A percentile compares a stretch with the other conserved stretches of the same genome.
These are phyloP conservation scores for Bromus sterilis DNA, from an alignment of 176 grass and related monocot genomes.

Conservation along the genomic window DNA sequence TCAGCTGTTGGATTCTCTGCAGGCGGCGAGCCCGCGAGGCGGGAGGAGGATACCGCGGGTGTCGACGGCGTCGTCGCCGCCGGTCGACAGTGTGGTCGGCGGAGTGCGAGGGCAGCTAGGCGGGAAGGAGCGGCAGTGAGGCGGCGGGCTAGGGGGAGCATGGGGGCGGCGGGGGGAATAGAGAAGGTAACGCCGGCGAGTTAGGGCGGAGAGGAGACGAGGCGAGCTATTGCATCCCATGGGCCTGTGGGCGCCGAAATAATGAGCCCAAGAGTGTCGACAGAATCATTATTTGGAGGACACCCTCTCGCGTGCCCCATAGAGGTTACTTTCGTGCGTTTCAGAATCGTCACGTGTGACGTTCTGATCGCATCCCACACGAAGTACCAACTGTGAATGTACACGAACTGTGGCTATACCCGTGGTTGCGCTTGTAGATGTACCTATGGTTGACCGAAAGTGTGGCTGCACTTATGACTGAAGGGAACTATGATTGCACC, in stretches of 20 bases:
- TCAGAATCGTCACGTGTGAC: too few relatives aligned
- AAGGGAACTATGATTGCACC: too few relatives aligned
- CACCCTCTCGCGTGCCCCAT: too few relatives aligned
- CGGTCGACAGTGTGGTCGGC: background rate
- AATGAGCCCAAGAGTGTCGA: too few relatives aligned
- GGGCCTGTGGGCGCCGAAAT: background rate
- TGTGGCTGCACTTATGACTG: too few relatives aligned
- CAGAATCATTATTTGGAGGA: too few relatives aligned
- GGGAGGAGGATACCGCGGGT: background rate
- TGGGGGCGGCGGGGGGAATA: background rate
- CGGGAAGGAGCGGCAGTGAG: background rate
- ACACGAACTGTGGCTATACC: too few relatives aligned
- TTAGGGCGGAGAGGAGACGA: background rate
- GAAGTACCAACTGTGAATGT: too few relatives aligned
- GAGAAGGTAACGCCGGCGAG: background rate
- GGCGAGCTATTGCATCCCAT: background rate
- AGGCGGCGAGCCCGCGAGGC: background rate
- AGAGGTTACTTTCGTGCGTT: too few relatives aligned
- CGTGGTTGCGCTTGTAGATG: too few relatives aligned
- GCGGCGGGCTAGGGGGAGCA: background rate
- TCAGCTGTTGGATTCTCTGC: background rate
- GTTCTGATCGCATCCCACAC: too few relatives aligned
- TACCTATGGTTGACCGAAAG: too few relatives aligned
- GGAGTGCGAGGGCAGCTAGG: background rate
- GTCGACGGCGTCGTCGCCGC: background rate